These are phyloP conservation scores for Xylaria digitata DNA, from an alignment of 2,329 filamentous ascomycete genomes.

Conservation along the genomic window DNA sequence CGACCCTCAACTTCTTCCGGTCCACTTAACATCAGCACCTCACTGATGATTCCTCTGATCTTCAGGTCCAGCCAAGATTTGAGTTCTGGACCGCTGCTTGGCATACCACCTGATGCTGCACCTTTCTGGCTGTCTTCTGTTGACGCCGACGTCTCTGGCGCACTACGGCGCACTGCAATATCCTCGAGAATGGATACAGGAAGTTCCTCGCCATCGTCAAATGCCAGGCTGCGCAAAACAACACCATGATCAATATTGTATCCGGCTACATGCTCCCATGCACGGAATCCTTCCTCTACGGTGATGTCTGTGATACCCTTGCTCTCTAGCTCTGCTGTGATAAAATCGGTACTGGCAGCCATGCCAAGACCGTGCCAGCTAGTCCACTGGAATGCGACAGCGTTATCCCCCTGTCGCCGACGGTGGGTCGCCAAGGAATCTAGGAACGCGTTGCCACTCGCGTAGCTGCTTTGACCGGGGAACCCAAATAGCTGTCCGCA, in stretches of 20 bases:
- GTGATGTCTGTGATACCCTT: constrained; percentile 58
- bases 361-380: constrained; percentile 57
- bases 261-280: constrained; percentile 54
- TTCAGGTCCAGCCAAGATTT: constrained; percentile 47
- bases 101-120: constrained; percentile 22
- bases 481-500: constrained; percentile 50
- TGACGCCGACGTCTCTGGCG: not conserved
- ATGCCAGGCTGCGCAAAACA: constrained; percentile 49
- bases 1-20: constrained; percentile 51
- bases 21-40: constrained; percentile 49
- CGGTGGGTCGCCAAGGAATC: constrained; percentile 49
- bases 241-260: constrained; percentile 55
- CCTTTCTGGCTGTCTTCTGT: constrained; percentile 5
- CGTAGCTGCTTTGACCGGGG: constrained; percentile 49
- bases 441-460: constrained; percentile 50
- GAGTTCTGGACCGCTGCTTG: constrained; percentile 44
- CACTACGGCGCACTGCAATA: constrained; percentile 38
- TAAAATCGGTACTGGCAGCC: constrained; percentile 50
- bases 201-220: constrained; percentile 50
- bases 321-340: constrained; percentile 54
- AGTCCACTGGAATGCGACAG: constrained; percentile 57
- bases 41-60: constrained; percentile 51
- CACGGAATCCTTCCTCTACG: constrained; percentile 55
- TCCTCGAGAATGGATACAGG: constrained; percentile 48
- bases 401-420: constrained; percentile 53